Evolutionary conservation across 2,329 filamentous ascomycete genomes (phyloP).

Genomic region (Epichloe baconii): DNA sequence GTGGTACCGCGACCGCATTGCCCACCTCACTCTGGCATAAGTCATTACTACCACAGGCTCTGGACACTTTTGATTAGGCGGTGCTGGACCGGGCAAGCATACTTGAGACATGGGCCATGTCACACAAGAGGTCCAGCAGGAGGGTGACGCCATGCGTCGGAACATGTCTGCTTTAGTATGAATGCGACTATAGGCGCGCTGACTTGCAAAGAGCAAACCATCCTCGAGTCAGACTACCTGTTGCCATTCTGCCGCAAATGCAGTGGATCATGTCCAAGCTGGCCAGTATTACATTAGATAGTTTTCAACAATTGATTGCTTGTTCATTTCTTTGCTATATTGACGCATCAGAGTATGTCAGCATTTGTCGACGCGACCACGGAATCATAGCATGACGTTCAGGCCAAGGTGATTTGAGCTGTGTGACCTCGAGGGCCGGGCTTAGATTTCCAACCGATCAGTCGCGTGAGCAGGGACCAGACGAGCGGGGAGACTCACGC

Average conservation of each 20-base stretch:
- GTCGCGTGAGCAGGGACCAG: neutral
- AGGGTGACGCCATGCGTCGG: neutral
- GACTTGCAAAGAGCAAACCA: neutral
- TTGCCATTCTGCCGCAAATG: neutral
- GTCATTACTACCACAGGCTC: neutral
- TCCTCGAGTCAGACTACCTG: too few relatives aligned
- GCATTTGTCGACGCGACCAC: neutral
- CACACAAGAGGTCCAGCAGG: neutral
- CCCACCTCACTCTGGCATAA: neutral
- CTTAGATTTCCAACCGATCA: neutral
- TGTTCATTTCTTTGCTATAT: conserved; percentile 3
- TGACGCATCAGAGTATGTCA: neutral
- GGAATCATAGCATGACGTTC: neutral
- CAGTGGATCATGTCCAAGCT: neutral
- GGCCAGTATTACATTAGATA: conserved; percentile 5
- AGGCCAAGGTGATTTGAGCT: neutral
- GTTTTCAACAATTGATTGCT: conserved; percentile 6
- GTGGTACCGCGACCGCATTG: neutral
- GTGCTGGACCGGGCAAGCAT: neutral
- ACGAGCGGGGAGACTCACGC: neutral
- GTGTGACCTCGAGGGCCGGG: neutral
- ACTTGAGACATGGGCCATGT: neutral
- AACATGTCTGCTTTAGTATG: neutral
- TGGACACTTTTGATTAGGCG: neutral
- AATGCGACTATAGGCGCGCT: neutral